Evolutionary conservation across 805 yeast species (phyloP).

Genomic region (Myxozyma sirexii): DNA sequence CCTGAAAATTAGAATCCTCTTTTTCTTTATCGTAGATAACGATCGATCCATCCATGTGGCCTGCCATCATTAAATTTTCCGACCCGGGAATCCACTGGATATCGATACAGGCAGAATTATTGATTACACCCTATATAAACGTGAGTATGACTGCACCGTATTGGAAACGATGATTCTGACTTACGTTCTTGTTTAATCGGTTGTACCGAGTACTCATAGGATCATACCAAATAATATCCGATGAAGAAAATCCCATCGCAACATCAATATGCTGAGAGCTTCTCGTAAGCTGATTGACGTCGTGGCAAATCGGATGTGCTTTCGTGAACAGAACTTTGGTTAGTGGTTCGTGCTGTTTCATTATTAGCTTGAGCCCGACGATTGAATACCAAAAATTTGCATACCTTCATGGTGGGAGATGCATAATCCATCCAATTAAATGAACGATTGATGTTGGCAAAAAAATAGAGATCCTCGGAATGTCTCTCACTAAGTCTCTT

Average conservation of each 20-base stretch:
- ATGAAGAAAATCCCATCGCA: conserved; percentile 63
- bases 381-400: not conserved
- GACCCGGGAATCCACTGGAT: conserved; percentile 52
- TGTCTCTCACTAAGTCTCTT: conserved; percentile 41
- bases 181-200: conserved; percentile 52
- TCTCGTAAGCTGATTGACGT: conserved; percentile 42
- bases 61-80: conserved; percentile 54
- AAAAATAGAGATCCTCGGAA: conserved; percentile 38
- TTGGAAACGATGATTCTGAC: too few species aligned
- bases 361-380: not conserved
- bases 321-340: conserved; percentile 45
- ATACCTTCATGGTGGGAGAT: conserved; percentile 15
- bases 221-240: conserved; percentile 68
- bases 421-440: conserved; percentile 43
- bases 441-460: conserved; percentile 45
- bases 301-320: conserved; percentile 47
- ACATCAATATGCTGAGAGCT: conserved; percentile 49
- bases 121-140: conserved; percentile 44
- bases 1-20: conserved; percentile 46
- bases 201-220: conserved; percentile 53
- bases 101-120: conserved; percentile 50
- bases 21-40: conserved; percentile 54
- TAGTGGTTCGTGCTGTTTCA: conserved; percentile 43
- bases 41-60: conserved; percentile 65
- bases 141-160: not conserved